Evolutionary conservation across 768 basidiomycete genomes (phyloP).

Genomic region (Boletus tomentosulus): DNA sequence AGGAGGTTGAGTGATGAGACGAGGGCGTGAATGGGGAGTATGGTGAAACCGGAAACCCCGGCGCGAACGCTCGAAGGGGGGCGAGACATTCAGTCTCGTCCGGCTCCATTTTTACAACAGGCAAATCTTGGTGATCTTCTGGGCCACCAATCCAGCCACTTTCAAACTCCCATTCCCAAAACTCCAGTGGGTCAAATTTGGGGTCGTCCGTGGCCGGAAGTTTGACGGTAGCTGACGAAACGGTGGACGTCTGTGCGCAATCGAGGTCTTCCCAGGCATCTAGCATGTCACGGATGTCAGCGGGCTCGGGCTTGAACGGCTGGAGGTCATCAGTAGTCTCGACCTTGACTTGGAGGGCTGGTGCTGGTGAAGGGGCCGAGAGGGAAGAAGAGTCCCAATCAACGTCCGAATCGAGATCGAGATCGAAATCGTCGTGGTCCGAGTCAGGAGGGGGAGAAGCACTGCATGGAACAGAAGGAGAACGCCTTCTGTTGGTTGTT

Average conservation of each 20-base stretch:
- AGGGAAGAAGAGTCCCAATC: slow-evolving; percentile 54
- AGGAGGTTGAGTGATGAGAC: slow-evolving; percentile 15
- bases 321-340: slow-evolving; percentile 26
- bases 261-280: slow-evolving; percentile 71
- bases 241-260: slow-evolving; percentile 23
- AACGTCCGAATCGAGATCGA: slow-evolving; percentile 54
- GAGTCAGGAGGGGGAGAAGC: slow-evolving; percentile 73
- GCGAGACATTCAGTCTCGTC: slow-evolving; percentile 36
- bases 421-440: slow-evolving; percentile 42
- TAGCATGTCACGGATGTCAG: slow-evolving; percentile 59
- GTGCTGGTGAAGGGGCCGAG: slow-evolving; percentile 19
- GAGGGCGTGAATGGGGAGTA: slow-evolving; percentile 18
- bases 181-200: slow-evolving; percentile 41
- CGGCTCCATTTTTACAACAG: slow-evolving; percentile 37
- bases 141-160: slow-evolving; percentile 19
- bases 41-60: slow-evolving; percentile 12
- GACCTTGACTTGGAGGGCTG: slow-evolving; percentile 17
- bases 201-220: slow-evolving; percentile 34
- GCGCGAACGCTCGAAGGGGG: slow-evolving; percentile 2
- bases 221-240: slow-evolving; percentile 28
- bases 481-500: slow-evolving; percentile 40
- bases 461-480: slow-evolving; percentile 55
- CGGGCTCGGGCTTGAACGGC: slow-evolving; percentile 54
- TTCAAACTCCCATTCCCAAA: slow-evolving; percentile 36
- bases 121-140: slow-evolving; percentile 18